Conservation (phyloP, 2,329 filamentous ascomycete genomes). For the Trichophyton rubrum region DNA sequence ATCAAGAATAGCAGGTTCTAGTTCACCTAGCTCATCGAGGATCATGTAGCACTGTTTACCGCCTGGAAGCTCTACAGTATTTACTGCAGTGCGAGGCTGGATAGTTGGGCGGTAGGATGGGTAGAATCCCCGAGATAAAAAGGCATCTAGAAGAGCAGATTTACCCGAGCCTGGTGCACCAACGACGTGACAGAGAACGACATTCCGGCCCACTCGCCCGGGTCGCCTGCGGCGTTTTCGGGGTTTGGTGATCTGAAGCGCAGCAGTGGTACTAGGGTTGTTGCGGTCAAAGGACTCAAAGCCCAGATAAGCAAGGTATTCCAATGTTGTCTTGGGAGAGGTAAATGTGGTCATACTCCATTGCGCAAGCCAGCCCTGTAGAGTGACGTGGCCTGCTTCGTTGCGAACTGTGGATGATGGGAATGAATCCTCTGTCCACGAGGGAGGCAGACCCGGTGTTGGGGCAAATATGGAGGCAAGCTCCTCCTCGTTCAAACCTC, state of each 20-base stretch:
- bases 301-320: slow-evolving; percentile 90
- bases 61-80: slow-evolving; percentile 88
- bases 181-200: slow-evolving; percentile 85
- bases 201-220: slow-evolving; percentile 81
- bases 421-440: slow-evolving; percentile 81
- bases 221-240: slow-evolving; percentile 72
- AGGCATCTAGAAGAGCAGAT: slow-evolving; percentile 78
- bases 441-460: slow-evolving; percentile 74
- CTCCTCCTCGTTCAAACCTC: slow-evolving; percentile 76
- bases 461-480: slow-evolving; percentile 79
- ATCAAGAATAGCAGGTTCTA: slow-evolving; percentile 89
- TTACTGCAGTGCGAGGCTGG: slow-evolving; percentile 83
- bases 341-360: slow-evolving; percentile 99
- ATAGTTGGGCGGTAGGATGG: slow-evolving; percentile 83
- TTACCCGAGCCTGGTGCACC: slow-evolving; percentile 81
- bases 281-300: slow-evolving; percentile 66
- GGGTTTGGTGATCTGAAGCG: slow-evolving; percentile 83
- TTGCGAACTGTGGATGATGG: slow-evolving; percentile 90
- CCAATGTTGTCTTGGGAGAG: slow-evolving; percentile 85
- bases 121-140: slow-evolving; percentile 78
- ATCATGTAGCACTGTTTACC: slow-evolving; percentile 97
- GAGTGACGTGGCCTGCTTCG: slow-evolving; percentile 84
- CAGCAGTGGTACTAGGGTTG: slow-evolving; percentile 66
- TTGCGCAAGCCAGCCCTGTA: slow-evolving; percentile 95
- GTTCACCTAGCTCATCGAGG: slow-evolving; percentile 82